phyloP scores from a whole-genome alignment of 2,329 filamentous ascomycete genomes.

The Penicillium concentricum region DNA sequence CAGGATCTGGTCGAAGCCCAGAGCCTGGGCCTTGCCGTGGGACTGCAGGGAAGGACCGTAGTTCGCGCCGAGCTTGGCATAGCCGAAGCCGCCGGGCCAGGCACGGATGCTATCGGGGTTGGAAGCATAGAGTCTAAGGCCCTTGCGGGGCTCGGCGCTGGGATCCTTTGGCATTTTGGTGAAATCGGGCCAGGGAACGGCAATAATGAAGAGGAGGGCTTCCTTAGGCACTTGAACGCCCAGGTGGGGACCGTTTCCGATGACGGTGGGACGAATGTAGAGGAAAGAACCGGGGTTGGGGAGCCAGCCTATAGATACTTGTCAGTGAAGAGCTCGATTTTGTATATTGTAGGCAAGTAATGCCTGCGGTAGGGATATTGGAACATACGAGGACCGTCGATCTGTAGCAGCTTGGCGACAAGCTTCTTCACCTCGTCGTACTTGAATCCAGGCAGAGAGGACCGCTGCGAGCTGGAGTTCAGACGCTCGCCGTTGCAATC shows the following conservation, averaged over 20 bases:
- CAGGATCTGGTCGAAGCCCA: conserved; percentile 86
- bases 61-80: conserved; percentile 90
- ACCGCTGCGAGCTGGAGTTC: conserved; percentile 56
- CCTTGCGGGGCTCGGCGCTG: conserved; percentile 18
- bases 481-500: conserved; percentile 69
- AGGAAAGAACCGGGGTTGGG: conserved; percentile 70
- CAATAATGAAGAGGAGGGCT: conserved; percentile 85
- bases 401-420: conserved; percentile 69
- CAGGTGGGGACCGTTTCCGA: conserved; percentile 75
- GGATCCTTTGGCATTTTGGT: conserved; percentile 26
- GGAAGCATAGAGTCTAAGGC: conserved; percentile 71
- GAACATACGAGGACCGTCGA: conserved; percentile 54
- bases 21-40: conserved; percentile 68
- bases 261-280: conserved; percentile 84
- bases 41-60: conserved; percentile 82
- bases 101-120: conserved; percentile 81
- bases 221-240: conserved; percentile 77
- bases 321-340: neutral
- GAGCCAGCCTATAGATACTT: conserved; percentile 64
- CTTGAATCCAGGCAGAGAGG: conserved; percentile 72
- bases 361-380: conserved; percentile 28
- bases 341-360: neutral
- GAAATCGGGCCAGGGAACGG: conserved; percentile 44
- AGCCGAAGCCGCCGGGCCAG: conserved; percentile 91
- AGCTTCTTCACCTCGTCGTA: conserved; percentile 71